Base-by-base conservation (phyloP, 768 basidiomycete species). In the Cyclocybe aegerita region DNA sequence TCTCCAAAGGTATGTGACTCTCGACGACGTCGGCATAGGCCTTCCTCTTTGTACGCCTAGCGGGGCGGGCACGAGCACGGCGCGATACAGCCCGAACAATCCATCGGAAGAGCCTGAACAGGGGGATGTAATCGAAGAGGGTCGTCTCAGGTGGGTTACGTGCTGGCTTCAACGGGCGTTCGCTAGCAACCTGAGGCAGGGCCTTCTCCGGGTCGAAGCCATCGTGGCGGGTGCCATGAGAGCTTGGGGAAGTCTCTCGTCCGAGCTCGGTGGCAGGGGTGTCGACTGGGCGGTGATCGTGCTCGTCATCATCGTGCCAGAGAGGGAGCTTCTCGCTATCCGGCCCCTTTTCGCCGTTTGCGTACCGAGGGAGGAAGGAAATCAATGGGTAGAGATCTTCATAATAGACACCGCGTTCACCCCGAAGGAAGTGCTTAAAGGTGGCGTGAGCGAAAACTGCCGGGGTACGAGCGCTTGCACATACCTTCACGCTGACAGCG, bases 311-410 rank as follows among this genome's bases (percentile, higher is more conserved):
- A 3, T 75, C 71, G 32, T 75, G 72, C 83, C 83, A 85, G 31
- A 85, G 70, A 6, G 83, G 84, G 17, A 86, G 79, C 61, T 77
- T 75, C 53, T 82, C 62, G 1, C 66, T 58, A 7, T 61, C 58
- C n/a, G 51, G 43, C 5, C 58, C 59, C 0, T 63, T 44, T 37
- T 54, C 51, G 30, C 39, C 57, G 54, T 70, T 72, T 6, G 78
- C 76, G 57, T 81, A 83, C 17, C 81, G 79, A 12, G 86, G 87
- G 1, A 89, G 75, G 69, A 83, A 82, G 58, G 76, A 80, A 48
- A 90, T 76, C 45, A 89, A 73, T 8, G 83, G 81, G 60, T 86
- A 91, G n/a, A 90, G 73, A 59, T 90, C 88, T 45, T 85, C 75
- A 60, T 87, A 90, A 69, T 83, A 91, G 9, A 84, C 77, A 3